A percentile compares a stretch with the other conserved stretches of the same genome.
Conservation (phyloP, 2,329 filamentous ascomycete species). For the Hymenoscyphus scutula region DNA sequence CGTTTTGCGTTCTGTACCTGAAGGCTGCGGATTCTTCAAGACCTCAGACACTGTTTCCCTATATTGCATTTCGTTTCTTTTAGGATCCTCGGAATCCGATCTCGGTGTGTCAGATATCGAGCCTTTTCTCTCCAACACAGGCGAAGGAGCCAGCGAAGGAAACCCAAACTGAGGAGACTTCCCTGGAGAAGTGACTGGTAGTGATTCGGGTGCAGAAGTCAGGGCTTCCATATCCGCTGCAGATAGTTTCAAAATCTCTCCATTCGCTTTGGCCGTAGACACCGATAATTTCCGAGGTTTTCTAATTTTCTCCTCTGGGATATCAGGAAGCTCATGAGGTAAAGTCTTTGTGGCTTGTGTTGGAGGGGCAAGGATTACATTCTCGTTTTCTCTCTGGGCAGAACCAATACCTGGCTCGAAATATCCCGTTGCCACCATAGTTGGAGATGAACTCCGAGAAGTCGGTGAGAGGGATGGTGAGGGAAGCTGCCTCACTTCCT, state of each 20-base stretch:
- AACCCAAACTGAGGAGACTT: constrained; percentile 24
- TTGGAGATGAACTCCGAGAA: constrained; percentile 12
- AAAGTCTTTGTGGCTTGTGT: constrained; percentile 26
- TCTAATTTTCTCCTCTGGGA: constrained; percentile 31
- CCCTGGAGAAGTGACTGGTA: constrained; percentile 51
- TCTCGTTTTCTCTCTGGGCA: neutral
- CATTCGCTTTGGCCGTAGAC: constrained; percentile 20
- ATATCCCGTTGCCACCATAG: neutral
- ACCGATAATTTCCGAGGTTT: constrained; percentile 28
- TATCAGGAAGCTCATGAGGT: constrained; percentile 31
- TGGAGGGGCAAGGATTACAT: constrained; percentile 21
- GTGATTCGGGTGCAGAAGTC: constrained; percentile 54
- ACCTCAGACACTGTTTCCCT: constrained; percentile 20
- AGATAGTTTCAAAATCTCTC: constrained; percentile 53
- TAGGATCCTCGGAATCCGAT: constrained; percentile 20
- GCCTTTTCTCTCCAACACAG: constrained; percentile 22
- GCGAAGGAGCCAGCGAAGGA: constrained; percentile 36
- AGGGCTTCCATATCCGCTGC: constrained; percentile 58
- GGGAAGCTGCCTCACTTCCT: constrained; percentile 27
- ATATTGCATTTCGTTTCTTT: constrained; percentile 13
- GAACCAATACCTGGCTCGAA: neutral
- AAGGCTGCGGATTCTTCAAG: constrained; percentile 12
- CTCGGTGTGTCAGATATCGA: constrained; percentile 22
- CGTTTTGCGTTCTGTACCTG: constrained; percentile 21
- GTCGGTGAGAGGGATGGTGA: constrained; percentile 32